Evolutionary conservation across 805 yeast species (phyloP).

Genomic region (Candida adriatica): DNA sequence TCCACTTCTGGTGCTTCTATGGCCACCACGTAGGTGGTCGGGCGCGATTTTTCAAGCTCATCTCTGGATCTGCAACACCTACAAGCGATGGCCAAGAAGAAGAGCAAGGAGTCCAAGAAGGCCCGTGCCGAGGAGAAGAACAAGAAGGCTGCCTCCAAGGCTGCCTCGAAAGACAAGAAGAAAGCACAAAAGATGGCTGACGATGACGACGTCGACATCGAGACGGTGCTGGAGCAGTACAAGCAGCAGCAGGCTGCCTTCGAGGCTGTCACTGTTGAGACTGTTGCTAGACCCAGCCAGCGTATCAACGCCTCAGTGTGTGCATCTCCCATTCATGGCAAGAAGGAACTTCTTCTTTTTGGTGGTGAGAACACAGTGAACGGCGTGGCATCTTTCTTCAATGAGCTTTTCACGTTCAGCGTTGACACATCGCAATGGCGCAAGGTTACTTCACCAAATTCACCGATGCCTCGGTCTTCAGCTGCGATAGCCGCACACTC

Average conservation of each 20-base stretch:
- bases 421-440: constrained; percentile 81
- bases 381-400: constrained; percentile 59
- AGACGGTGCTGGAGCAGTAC: constrained; percentile 69
- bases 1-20: too few relatives aligned
- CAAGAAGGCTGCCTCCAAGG: constrained; percentile 67
- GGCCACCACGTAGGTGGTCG: too few relatives aligned
- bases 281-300: constrained; percentile 52
- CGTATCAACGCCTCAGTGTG: constrained; percentile 73
- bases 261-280: constrained; percentile 59
- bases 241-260: constrained; percentile 76
- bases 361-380: constrained; percentile 76
- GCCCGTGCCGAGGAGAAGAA: constrained; percentile 80
- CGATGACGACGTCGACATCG: constrained; percentile 81
- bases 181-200: constrained; percentile 68
- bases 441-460: constrained; percentile 65
- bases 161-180: constrained; percentile 69
- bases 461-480: constrained; percentile 90
- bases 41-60: too few relatives aligned
- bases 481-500: constrained; percentile 94
- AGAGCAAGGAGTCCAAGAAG: constrained; percentile 86
- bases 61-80: too few relatives aligned
- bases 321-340: constrained; percentile 67
- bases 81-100: constrained; percentile 87
- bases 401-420: constrained; percentile 69
- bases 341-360: constrained; percentile 71